phyloP scores from a whole-genome alignment of 139 green algal species.

The Picochlorum sp. region DNA sequence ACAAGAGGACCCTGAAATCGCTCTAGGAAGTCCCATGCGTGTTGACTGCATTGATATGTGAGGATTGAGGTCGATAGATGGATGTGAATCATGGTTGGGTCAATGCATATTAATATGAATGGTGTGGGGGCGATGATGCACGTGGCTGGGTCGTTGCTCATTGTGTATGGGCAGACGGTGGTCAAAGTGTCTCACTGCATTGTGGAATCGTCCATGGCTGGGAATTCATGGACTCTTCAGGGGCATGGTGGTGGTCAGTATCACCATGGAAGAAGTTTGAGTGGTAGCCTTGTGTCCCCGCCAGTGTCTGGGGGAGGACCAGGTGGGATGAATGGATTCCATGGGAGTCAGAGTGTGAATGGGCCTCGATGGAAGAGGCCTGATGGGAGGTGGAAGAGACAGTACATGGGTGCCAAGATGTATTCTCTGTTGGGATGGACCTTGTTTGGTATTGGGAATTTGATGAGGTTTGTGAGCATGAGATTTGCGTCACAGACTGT shows the following conservation, averaged over 20 bases:
- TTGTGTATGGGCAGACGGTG: constrained; percentile 36
- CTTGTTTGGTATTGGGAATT: constrained; percentile 34
- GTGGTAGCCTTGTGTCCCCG: no score
- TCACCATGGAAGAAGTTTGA: no score
- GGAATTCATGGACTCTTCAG: constrained; percentile 21
- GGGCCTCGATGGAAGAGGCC: constrained; percentile 25
- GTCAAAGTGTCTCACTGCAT: constrained; percentile 39
- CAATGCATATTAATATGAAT: constrained; percentile 2
- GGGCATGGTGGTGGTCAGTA: not conserved
- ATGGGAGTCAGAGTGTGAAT: not conserved
- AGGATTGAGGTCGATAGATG: not conserved
- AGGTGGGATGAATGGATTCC: not conserved
- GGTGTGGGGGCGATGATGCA: constrained; percentile 33
- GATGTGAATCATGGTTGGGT: constrained; percentile 5
- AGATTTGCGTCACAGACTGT: constrained; percentile 44
- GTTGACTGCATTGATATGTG: not conserved
- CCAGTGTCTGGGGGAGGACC: not conserved
- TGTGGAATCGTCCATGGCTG: constrained; percentile 21
- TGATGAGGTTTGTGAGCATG: constrained; percentile 43
- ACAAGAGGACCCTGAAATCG: no score
- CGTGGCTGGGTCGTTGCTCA: constrained; percentile 33
- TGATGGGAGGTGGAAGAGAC: constrained; percentile 34
- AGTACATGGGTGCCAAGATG: constrained; percentile 25
- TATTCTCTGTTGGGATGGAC: constrained; percentile 31
- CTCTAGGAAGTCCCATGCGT: no score